Evolutionary conservation across 306 rosid genomes (phyloP).

Genomic region (Quercus berberidifolia): DNA sequence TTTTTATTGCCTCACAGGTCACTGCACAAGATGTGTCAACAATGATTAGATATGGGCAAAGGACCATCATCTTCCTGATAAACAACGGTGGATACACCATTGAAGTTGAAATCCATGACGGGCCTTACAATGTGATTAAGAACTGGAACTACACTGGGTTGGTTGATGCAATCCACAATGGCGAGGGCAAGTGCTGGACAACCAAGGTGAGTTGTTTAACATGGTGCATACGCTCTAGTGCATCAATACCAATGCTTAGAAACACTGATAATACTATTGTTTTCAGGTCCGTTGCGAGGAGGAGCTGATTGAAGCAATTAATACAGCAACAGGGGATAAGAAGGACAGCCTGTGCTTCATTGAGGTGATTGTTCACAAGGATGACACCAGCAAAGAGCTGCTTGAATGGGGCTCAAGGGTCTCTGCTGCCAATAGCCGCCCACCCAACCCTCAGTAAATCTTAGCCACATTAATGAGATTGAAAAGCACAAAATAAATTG

Average conservation of each 20-base stretch:
- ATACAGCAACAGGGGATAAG: slow-evolving; percentile 37
- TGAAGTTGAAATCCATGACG: slow-evolving; percentile 70
- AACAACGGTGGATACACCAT: slow-evolving; percentile 72
- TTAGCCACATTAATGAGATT: background rate
- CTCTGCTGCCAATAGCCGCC: slow-evolving; percentile 34
- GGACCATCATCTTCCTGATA: slow-evolving; percentile 53
- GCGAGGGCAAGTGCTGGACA: slow-evolving; percentile 75
- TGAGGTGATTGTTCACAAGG: slow-evolving; percentile 61
- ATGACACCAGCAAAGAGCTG: slow-evolving; percentile 63
- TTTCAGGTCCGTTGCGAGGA: slow-evolving; percentile 55
- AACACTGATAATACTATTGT: background rate
- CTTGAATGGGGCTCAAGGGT: slow-evolving; percentile 71
- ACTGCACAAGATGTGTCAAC: slow-evolving; percentile 66
- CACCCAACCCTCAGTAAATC: slow-evolving; percentile 38
- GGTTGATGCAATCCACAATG: slow-evolving; percentile 65
- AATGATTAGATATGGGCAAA: slow-evolving; percentile 54
- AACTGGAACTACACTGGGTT: slow-evolving; percentile 65
- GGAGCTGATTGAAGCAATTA: slow-evolving; percentile 52
- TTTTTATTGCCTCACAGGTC: slow-evolving; percentile 29
- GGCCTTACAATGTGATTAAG: slow-evolving; percentile 67
- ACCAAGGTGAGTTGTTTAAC: slow-evolving; percentile 42
- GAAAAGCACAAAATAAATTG: background rate
- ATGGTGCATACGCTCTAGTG: background rate
- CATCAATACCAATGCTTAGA: background rate
- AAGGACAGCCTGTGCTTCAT: slow-evolving; percentile 56